Conservation (phyloP, 2,329 filamentous ascomycete genomes). For the Clarireedia paspali region DNA sequence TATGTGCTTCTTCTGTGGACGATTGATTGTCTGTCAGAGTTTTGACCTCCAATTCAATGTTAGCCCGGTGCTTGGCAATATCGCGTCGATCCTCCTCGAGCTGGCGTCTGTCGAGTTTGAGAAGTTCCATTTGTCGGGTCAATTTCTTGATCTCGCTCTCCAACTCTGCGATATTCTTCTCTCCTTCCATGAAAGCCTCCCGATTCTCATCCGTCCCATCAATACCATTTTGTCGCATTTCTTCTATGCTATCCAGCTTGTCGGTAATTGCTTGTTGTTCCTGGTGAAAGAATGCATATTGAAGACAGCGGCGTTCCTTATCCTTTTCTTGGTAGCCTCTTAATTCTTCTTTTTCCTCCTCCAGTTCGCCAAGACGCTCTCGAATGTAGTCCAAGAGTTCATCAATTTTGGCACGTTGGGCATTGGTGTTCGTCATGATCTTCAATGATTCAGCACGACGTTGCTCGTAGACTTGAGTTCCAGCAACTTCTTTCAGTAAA, state of each 20-base stretch:
- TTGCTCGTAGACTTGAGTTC: constrained; percentile 93
- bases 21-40: constrained; percentile 76
- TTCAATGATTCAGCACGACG: constrained; percentile 86
- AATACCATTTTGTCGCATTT: constrained; percentile 70
- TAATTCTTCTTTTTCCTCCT: constrained; percentile 95
- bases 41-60: constrained; percentile 79
- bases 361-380: constrained; percentile 77
- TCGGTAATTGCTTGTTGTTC: constrained; percentile 75
- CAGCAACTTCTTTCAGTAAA: constrained; percentile 93
- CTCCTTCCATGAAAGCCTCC: constrained; percentile 66
- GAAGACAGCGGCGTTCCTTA: constrained; percentile 79
- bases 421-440: constrained; percentile 95
- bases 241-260: constrained; percentile 76
- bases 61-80: constrained; percentile 69
- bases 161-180: constrained; percentile 69
- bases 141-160: constrained; percentile 74
- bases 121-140: constrained; percentile 74
- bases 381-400: constrained; percentile 88
- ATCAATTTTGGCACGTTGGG: constrained; percentile 91
- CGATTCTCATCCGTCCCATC: constrained; percentile 79
- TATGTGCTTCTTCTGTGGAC: constrained; percentile 63
- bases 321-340: constrained; percentile 93
- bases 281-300: constrained; percentile 89
- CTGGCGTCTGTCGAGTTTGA: constrained; percentile 78
- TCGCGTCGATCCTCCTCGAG: constrained; percentile 86